A percentile compares a stretch with the other conserved stretches of the same genome.
phyloP scores from a whole-genome alignment of 2,329 filamentous ascomycete genomes.

The Triangularia verruculosa region DNA sequence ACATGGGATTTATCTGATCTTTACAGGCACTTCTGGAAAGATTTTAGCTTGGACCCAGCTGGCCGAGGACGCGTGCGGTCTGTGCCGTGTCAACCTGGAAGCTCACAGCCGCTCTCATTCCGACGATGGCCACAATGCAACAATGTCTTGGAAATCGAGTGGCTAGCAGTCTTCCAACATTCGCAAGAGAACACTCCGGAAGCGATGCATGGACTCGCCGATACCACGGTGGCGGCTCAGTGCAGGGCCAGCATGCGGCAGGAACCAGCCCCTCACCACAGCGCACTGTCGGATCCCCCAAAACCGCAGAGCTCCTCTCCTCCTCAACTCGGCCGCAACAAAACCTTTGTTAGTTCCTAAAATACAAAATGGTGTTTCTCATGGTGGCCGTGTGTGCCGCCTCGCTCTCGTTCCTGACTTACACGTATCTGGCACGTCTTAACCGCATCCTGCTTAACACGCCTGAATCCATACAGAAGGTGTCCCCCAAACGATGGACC shows the following conservation, averaged over 20 bases:
- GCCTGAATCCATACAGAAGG: conserved; percentile 36
- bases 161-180: not conserved
- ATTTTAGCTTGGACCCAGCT: too few species aligned
- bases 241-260: not conserved
- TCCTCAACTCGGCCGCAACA: not conserved
- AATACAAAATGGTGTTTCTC: not conserved
- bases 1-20: too few species aligned
- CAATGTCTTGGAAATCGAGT: not conserved
- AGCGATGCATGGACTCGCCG: not conserved
- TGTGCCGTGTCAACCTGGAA: not conserved
- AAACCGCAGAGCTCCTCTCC: not conserved
- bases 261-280: not conserved
- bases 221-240: not conserved
- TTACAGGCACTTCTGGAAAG: too few species aligned
- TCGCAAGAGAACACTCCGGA: not conserved
- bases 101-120: not conserved
- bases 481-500: conserved; percentile 38
- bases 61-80: too few species aligned
- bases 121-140: not conserved
- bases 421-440: conserved; percentile 29
- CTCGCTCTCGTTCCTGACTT: conserved; percentile 1
- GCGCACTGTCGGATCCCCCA: not conserved
- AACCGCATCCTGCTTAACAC: conserved; percentile 37
- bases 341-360: not conserved
- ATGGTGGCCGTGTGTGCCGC: not conserved